Percentiles rank a stretch among this genome's conserved stretches.
Conservation (phyloP, 2,329 filamentous ascomycete species). For the Colletotrichum siamense region DNA sequence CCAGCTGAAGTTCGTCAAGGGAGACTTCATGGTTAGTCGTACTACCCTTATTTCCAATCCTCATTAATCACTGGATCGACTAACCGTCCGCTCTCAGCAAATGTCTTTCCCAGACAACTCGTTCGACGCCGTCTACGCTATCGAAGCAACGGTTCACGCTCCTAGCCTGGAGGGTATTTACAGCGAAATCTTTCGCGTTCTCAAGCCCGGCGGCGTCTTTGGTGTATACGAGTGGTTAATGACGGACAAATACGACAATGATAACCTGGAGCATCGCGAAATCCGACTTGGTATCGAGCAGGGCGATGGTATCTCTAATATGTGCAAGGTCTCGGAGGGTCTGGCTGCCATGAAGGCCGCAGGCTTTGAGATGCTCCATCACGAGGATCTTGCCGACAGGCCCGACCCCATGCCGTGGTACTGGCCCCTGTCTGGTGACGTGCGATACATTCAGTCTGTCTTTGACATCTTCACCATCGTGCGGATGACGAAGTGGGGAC, state of each 20-base stretch:
- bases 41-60: not conserved
- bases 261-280: slow-evolving; percentile 80
- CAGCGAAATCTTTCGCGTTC: slow-evolving; percentile 85
- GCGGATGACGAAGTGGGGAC: slow-evolving; percentile 87
- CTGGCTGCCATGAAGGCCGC: slow-evolving; percentile 81
- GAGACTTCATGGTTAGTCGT: slow-evolving; percentile 82
- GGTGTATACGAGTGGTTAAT: slow-evolving; percentile 98
- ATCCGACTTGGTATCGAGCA: slow-evolving; percentile 92
- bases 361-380: slow-evolving; percentile 67
- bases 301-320: slow-evolving; percentile 92
- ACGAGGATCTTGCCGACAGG: slow-evolving; percentile 67
- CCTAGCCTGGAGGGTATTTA: slow-evolving; percentile 88
- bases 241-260: slow-evolving; percentile 92
- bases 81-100: slow-evolving; percentile 57
- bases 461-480: slow-evolving; percentile 83
- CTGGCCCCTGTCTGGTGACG: slow-evolving; percentile 86
- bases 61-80: not conserved
- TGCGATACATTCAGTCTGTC: slow-evolving; percentile 81
- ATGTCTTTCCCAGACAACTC: slow-evolving; percentile 89
- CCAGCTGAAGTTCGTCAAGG: slow-evolving; percentile 84
- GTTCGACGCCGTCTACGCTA: slow-evolving; percentile 93
- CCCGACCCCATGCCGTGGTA: slow-evolving; percentile 87
- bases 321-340: slow-evolving; percentile 84
- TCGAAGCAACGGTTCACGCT: slow-evolving; percentile 92
- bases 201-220: slow-evolving; percentile 94